These are phyloP conservation scores for Zasmidium citrigriseum DNA, from an alignment of 2,329 filamentous ascomycete genomes.

Conservation along the genomic window DNA sequence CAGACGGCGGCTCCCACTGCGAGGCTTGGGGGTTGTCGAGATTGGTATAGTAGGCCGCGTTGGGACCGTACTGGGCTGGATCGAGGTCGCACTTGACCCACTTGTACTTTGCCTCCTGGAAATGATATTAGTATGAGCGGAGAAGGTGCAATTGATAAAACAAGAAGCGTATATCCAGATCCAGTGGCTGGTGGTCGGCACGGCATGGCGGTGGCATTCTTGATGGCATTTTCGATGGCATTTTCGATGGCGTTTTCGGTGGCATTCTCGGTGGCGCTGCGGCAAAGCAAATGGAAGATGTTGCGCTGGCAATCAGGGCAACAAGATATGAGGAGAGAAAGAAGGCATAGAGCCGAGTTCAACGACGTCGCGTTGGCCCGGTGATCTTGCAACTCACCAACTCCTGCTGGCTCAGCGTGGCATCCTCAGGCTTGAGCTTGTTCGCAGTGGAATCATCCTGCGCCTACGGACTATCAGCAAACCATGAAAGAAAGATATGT, in stretches of 20 bases:
- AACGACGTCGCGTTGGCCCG: background rate
- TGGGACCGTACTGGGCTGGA: slow-evolving; percentile 9
- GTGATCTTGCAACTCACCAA: slow-evolving; percentile 5
- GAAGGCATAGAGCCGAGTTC: background rate
- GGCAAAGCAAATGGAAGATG: too few relatives aligned
- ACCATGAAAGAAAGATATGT: slow-evolving; percentile 10
- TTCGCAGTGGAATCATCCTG: slow-evolving; percentile 6
- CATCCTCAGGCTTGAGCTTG: background rate
- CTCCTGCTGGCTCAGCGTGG: slow-evolving; percentile 3
- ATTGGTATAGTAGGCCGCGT: slow-evolving; percentile 28
- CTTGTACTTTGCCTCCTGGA: slow-evolving; percentile 18
- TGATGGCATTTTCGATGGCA: background rate
- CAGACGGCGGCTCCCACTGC: slow-evolving; percentile 30
- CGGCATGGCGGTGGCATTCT: background rate
- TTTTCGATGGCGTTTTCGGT: background rate
- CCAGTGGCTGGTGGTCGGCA: background rate
- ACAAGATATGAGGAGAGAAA: background rate
- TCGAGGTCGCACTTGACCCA: slow-evolving; percentile 21
- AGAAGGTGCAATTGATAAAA: background rate
- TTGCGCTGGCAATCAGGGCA: background rate
- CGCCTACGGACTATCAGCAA: slow-evolving; percentile 20
- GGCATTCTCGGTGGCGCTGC: background rate
- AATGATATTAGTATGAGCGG: slow-evolving; percentile 3
- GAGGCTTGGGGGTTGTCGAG: slow-evolving; percentile 29
- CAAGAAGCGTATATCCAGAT: background rate